Base-by-base conservation (phyloP, 139 green algal genomes). In the Micractinium sp. region DNA sequence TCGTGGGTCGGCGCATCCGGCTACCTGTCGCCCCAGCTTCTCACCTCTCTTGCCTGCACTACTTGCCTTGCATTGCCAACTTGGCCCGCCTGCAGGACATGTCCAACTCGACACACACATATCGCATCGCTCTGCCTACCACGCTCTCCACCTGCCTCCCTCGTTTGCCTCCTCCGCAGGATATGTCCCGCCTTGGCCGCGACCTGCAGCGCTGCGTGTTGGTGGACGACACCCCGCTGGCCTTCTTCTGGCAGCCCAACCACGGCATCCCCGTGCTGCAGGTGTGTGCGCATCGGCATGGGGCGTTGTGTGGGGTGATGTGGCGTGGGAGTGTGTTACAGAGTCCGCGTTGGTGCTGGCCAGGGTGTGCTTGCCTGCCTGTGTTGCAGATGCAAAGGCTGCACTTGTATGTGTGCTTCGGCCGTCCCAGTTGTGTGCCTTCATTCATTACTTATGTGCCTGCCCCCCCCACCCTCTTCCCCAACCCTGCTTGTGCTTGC, bases 181-280 rank as follows among this genome's bases (percentile, higher is more conserved):
- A 99, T 90, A 93, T 99, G 90, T 90, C 78, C 13, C 85, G 87
- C 25, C 93, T 98, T 76, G 96, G 95, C 7, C 92, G 95, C 29
- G 91, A 95, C 79, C 92, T 96, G 84, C 23, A 29, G 35, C 93
- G 94, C 73, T 97, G 94, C 27, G 93, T 99, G 82, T 93, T 99
- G 82, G 93, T 99, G 88, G 97, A 99, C 90, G 97, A 99, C 93
- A 99, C 95, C 12, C 96, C 97, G 13, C 92, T 99, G 76, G 95
- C 96, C 38, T 98, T 98, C 88, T 92, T 96, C 84, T 89, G 94
- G 38, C 96, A 99, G 92, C 97, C 97, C 14, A 91, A 95, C 92
- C 97, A 98, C 82, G 96, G 96, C 82, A 91, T 99, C n/a, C 97
- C 97, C 19, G 94, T 98, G 66, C 93, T 97, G 35, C 92, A 91